Percentiles rank a stretch among this genome's conserved stretches.
These are phyloP conservation scores for Aureobasidium sp. DNA, from an alignment of 2,329 filamentous ascomycete genomes.

Conservation along the genomic window DNA sequence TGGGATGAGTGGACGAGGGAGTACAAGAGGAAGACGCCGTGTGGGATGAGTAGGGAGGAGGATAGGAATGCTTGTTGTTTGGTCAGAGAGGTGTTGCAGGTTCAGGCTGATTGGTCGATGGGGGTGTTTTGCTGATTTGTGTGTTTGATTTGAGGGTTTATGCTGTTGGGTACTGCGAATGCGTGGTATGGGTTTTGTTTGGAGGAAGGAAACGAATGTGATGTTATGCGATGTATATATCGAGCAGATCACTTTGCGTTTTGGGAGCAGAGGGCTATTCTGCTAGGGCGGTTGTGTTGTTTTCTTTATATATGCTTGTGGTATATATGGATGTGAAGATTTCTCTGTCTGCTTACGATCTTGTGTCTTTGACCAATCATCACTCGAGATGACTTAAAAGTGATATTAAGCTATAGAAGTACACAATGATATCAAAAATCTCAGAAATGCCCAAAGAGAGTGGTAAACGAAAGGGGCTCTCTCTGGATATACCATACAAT, in stretches of 20 bases:
- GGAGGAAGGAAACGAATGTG: background rate
- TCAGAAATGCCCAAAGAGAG: too few relatives aligned
- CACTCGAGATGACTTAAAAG: too few relatives aligned
- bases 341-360: background rate
- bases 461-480: too few relatives aligned
- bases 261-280: background rate
- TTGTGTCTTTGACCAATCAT: background rate
- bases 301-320: background rate
- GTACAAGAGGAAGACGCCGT: background rate
- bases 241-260: background rate
- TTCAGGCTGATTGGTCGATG: slow-evolving; percentile 3
- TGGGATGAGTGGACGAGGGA: background rate
- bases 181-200: background rate
- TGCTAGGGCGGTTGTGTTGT: background rate
- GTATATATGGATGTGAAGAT: background rate
- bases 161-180: background rate
- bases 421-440: too few relatives aligned
- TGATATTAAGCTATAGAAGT: too few relatives aligned
- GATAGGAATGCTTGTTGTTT: background rate
- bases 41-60: background rate
- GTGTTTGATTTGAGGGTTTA: background rate
- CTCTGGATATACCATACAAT: too few relatives aligned
- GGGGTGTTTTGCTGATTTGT: background rate
- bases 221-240: background rate
- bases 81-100: background rate